Base-by-base conservation (phyloP, 305 asterid genomes). In the Rubia balearica region DNA sequence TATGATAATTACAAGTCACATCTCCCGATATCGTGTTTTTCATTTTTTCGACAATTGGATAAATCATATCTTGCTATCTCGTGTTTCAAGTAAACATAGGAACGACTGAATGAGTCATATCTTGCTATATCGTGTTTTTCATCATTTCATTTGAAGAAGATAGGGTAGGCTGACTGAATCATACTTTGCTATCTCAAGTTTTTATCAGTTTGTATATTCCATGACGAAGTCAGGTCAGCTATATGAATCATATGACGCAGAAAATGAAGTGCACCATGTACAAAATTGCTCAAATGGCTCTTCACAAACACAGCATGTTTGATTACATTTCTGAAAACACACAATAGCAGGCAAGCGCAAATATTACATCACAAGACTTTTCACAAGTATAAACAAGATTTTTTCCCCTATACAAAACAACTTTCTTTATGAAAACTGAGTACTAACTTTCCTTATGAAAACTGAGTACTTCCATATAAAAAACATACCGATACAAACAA, bases 341-440 rank as follows among this genome's bases (percentile, higher is more conserved):
- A 51, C 1, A 38, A 27, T 16, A 16, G 46, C 48, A 70, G 56
- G 57, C 36, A 49, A 6, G 22, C 38, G 10, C 16, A 22, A 22
- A 51, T 27, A 3, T 24, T 16, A 45, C 49, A 59, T 33, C 72
- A 73, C 16, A n/a, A 66, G 57, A 51, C 72, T 56, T 57, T 67
- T 45, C 56, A 67, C 60, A 56, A 41, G 48, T 61, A 16, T 6
- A 17, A 6, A 51, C 17, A 45, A 67, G 55, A 30, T 42, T 42
- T 53, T 56, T 55, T 22, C 63, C 49, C 67, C 75, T 69, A 64
- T 64, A 70, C 70, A 63, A 55, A 55, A 17, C 49, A n/a, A n/a
- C n/a, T n/a, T n/a, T n/a, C n/a, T n/a, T n/a, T n/a, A n/a, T n/a
- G n/a, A n/a, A n/a, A n/a, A n/a, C n/a, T n/a, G n/a, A n/a, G n/a